These are phyloP conservation scores for Fusarium mundagurra DNA, from an alignment of 2,329 filamentous ascomycete species.

Conservation along the genomic window DNA sequence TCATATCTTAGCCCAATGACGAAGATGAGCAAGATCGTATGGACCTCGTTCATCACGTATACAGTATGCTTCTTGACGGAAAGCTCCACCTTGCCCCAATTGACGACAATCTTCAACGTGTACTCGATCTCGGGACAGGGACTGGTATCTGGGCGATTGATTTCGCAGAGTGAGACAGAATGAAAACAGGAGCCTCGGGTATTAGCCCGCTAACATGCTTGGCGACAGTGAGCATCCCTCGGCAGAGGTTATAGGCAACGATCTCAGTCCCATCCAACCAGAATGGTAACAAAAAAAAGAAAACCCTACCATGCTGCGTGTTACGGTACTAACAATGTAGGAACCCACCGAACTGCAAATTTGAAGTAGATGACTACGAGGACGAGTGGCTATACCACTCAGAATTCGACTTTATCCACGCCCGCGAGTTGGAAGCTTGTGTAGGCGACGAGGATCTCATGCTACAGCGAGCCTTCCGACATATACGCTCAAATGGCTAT, in stretches of 20 bases:
- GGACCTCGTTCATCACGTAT: conserved; percentile 30
- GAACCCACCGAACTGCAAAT: conserved; percentile 21
- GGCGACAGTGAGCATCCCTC: conserved; percentile 16
- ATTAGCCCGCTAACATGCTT: background rate
- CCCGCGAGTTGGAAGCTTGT: conserved; percentile 19
- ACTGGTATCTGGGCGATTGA: conserved; percentile 31
- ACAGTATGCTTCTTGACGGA: conserved; percentile 16
- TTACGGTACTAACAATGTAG: background rate
- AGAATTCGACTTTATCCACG: conserved; percentile 18
- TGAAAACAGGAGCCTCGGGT: background rate
- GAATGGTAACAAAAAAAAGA: conserved; percentile 6
- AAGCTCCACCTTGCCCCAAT: conserved; percentile 25
- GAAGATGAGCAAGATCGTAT: conserved; percentile 24
- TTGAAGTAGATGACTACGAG: conserved; percentile 24
- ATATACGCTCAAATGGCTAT: background rate
- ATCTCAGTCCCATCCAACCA: conserved; percentile 27
- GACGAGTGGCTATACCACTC: conserved; percentile 18
- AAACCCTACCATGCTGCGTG: fast-evolving
- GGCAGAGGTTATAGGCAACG: conserved; percentile 15
- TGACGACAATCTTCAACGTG: background rate
- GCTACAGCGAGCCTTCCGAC: background rate
- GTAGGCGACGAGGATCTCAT: background rate
- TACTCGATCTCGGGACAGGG: conserved; percentile 28
- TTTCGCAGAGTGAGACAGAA: conserved; percentile 19
- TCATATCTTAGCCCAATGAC: conserved; percentile 15